Conservation (phyloP, 441 rosid species). For the Mallotus repandus region DNA sequence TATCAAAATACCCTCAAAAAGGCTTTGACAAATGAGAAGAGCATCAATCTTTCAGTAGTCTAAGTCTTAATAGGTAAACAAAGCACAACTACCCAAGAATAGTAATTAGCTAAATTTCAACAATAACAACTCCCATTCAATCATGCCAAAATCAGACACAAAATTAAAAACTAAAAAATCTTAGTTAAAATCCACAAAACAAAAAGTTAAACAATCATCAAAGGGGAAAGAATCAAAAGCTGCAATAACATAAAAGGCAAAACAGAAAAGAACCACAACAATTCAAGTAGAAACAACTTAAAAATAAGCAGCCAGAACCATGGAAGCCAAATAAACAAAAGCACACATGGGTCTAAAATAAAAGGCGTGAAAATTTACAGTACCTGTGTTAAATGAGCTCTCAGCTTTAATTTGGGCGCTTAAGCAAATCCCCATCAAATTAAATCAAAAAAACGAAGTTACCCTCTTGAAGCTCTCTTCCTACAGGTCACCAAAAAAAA, state of each 20-base stretch:
- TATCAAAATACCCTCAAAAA: background rate
- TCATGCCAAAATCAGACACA: constrained; percentile 1
- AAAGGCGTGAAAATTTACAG: constrained; percentile 7
- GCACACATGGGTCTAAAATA: background rate
- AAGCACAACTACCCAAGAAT: background rate
- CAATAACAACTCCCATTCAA: background rate
- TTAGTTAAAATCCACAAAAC: background rate
- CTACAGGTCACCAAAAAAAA: constrained; percentile 30
- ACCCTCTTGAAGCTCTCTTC: constrained; percentile 28
- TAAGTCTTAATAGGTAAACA: background rate
- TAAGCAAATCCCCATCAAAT: constrained; percentile 84
- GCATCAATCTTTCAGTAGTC: background rate
- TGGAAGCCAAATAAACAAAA: background rate
- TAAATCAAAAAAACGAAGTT: constrained; percentile 22
- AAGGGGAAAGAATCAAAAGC: background rate
- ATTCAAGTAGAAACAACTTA: too few relatives aligned
- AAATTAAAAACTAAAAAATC: background rate
- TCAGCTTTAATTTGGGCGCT: constrained; percentile 89
- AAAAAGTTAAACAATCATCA: background rate
- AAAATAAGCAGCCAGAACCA: constrained; percentile 7
- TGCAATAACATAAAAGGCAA: background rate
- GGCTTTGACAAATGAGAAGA: background rate
- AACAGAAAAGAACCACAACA: too few relatives aligned
- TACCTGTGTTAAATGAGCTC: constrained; percentile 71
- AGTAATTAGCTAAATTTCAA: background rate